Evolutionary conservation across 495 filamentous ascomycete genomes (phyloP), one percentile per base, ranked within the genome.

Genomic region (Trichoderma erinaceum): DNA sequence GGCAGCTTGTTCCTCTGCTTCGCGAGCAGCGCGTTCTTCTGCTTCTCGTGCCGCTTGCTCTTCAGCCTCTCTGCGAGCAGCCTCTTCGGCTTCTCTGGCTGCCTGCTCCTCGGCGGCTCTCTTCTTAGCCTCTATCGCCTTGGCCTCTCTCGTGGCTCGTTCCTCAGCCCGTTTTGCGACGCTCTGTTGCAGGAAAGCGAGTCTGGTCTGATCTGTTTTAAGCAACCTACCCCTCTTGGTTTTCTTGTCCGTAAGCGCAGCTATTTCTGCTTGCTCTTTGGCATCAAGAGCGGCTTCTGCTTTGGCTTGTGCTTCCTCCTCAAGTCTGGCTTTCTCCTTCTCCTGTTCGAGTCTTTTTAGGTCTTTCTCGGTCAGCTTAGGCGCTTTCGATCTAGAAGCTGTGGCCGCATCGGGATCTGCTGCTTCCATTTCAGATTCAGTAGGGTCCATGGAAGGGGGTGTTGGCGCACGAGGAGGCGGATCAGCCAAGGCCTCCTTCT

Each of bases 101-200:
- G 72, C 72, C 41, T 69, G 63, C 46, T 72, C 68, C 29, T 75
- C 67, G 27, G 71, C 69, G 44, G 71, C 74, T 29, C 70, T 67
- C 41, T 71, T 68, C 32, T 68, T 68, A 35, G 52, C 41, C 46
- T 73, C 71, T 66, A 71, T 70, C 3, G 32, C 64, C 16, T 38
- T 48, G 3, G 71, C 75, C 70, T 77, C 75, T 21, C 69, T 68
- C 0, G 67, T 63, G 25, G 72, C 69, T 25, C 71, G 77, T 65
- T 74, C 74, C 29, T 75, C 74, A 21, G 71, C 71, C 12, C 76
- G 72, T 58, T 69, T 71, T 46, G 69, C 69, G 23, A 74, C 68
- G 46, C 72, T 78, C 35, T 74, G 73, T 13, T 71, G 75, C 12
- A 83, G 73, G 8, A 75, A 71, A 43, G 80, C 74, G 35, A 78